These are phyloP conservation scores for Thermochaetoides thermophila DNA, from an alignment of 495 filamentous ascomycete species.

Conservation along the genomic window DNA sequence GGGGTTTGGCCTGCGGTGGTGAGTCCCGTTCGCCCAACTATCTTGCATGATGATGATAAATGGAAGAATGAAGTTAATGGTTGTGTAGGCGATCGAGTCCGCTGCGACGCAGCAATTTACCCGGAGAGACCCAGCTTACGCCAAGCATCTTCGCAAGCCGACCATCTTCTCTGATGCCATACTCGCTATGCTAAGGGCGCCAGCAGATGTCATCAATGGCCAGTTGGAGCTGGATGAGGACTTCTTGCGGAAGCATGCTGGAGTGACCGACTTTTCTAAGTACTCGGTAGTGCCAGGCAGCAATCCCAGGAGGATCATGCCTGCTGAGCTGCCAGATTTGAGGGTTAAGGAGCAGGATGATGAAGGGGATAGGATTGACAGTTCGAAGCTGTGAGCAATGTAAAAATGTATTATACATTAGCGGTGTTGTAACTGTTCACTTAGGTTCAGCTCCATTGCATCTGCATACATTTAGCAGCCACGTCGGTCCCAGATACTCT, in stretches of 20 bases:
- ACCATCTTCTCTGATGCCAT: constrained; percentile 72
- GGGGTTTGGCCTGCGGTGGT: constrained; percentile 72
- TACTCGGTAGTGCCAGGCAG: constrained; percentile 56
- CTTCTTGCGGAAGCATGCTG: constrained; percentile 50
- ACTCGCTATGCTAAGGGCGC: constrained; percentile 53
- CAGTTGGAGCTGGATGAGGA: constrained; percentile 67
- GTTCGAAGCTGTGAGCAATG: constrained; percentile 26
- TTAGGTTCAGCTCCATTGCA: too few species aligned
- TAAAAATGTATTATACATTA: neutral
- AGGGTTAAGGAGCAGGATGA: constrained; percentile 70
- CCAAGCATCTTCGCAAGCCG: constrained; percentile 47
- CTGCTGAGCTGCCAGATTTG: constrained; percentile 50
- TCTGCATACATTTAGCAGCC: too few species aligned
- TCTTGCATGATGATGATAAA: neutral
- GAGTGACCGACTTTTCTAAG: constrained; percentile 56
- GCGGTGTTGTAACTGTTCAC: neutral
- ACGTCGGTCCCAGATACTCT: too few species aligned
- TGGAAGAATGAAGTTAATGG: too few species aligned
- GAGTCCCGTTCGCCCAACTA: constrained; percentile 15
- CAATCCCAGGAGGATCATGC: constrained; percentile 65
- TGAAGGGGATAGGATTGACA: constrained; percentile 62
- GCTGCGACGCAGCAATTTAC: constrained; percentile 48
- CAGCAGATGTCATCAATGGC: constrained; percentile 49
- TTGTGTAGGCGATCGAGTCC: constrained; percentile 57
- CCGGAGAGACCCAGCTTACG: constrained; percentile 20